A percentile compares a stretch with the other conserved stretches of the same genome.
Evolutionary conservation across 2,329 filamentous ascomycete genomes (phyloP).

Genomic region (Pseudocercospora macadamiae): DNA sequence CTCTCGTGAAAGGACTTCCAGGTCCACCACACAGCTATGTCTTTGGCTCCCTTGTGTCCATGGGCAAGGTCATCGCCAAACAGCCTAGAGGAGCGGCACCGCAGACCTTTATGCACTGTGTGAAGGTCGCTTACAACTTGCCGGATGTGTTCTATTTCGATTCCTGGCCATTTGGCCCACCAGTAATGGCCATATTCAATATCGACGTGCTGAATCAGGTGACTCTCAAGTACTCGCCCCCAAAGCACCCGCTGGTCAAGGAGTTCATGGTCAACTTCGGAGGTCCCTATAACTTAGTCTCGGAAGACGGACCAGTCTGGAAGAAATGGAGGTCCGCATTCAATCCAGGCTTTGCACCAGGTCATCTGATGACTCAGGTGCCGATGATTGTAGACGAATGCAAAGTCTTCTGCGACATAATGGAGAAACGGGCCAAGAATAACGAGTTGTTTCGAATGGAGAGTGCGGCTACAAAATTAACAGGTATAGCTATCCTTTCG

Average conservation of each 20-base stretch:
- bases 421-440: conserved; percentile 40
- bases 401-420: conserved; percentile 38
- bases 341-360: conserved; percentile 46
- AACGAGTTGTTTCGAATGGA: conserved; percentile 46
- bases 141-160: conserved; percentile 49
- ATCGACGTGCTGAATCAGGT: conserved; percentile 45
- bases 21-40: conserved; percentile 47
- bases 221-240: conserved; percentile 38
- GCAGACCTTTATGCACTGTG: conserved; percentile 39
- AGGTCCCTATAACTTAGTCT: conserved; percentile 41
- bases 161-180: conserved; percentile 45
- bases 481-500: too few species aligned
- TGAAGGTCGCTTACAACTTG: conserved; percentile 43
- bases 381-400: conserved; percentile 43
- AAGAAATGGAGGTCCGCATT: conserved; percentile 50
- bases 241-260: conserved; percentile 39
- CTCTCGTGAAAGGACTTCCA: conserved; percentile 35
- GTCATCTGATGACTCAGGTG: conserved; percentile 45
- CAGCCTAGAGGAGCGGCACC: conserved; percentile 42
- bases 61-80: conserved; percentile 40
- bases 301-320: conserved; percentile 44
- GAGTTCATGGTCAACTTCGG: conserved; percentile 41
- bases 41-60: conserved; percentile 45
- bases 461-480: conserved; percentile 43
- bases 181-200: conserved; percentile 42